A percentile compares a stretch with the other conserved stretches of the same genome.
Evolutionary conservation across 2,329 filamentous ascomycete species (phyloP).

Genomic region (Stachybotrys elegans): DNA sequence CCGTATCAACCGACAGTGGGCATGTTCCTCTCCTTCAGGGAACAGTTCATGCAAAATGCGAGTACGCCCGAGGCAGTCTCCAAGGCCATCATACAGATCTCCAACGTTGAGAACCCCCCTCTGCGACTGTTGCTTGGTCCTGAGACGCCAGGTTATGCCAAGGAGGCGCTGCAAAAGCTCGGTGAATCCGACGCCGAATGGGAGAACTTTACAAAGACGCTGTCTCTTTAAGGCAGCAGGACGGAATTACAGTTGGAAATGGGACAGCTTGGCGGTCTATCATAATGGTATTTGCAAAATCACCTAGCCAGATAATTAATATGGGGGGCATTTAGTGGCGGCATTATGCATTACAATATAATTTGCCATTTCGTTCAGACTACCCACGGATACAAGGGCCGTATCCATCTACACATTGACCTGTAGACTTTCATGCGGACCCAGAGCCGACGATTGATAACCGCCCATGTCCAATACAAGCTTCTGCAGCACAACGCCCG

Average conservation of each 20-base stretch:
- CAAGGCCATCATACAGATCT: constrained; percentile 19
- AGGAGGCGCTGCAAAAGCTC: constrained; percentile 12
- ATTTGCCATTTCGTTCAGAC: too few species aligned
- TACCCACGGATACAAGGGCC: too few species aligned
- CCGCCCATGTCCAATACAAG: constrained; percentile 24
- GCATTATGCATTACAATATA: too few species aligned
- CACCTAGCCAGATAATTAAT: too few species aligned
- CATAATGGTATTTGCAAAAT: too few species aligned
- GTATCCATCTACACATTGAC: too few species aligned
- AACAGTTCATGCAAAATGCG: constrained; percentile 5
- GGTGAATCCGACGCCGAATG: constrained; percentile 25
- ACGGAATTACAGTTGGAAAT: too few species aligned
- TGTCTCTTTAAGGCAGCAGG: neutral
- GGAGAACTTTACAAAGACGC: constrained; percentile 10
- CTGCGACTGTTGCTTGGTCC: constrained; percentile 25
- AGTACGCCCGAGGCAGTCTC: constrained; percentile 19
- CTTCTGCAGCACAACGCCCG: constrained; percentile 26
- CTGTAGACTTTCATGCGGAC: constrained; percentile 20
- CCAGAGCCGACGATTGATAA: constrained; percentile 20
- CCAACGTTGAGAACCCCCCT: constrained; percentile 20
- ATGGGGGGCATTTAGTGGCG: too few species aligned
- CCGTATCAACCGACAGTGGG: constrained; percentile 32
- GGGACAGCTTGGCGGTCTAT: too few species aligned
- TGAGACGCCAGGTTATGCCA: constrained; percentile 18
- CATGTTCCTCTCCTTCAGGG: constrained; percentile 6